phyloP scores from a whole-genome alignment of 1,284 basidiomycete species.

The Boletellus sp. region DNA sequence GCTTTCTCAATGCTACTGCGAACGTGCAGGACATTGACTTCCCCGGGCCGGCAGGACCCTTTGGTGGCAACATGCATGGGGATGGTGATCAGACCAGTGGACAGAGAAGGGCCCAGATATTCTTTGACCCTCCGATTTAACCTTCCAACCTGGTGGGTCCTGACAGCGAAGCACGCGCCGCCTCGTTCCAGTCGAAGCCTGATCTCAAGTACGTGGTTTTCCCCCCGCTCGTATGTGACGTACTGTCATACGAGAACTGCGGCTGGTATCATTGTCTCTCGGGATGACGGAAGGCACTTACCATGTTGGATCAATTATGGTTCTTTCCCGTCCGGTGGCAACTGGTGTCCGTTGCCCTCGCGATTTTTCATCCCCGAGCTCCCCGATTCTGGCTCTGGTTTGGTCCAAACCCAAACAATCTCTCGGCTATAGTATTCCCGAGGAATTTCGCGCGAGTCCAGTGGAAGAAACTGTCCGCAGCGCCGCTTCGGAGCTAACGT shows the following conservation, averaged over 20 bases:
- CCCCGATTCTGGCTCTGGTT: slow-evolving; percentile 9
- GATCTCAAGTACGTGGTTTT: slow-evolving; percentile 1
- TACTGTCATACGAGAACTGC: slow-evolving; percentile 12
- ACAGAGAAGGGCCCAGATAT: slow-evolving; percentile 6
- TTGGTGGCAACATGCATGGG: slow-evolving; percentile 2
- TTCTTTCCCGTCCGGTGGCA: slow-evolving; percentile 16
- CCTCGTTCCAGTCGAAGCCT: slow-evolving; percentile 7
- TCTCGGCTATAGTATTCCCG: slow-evolving; percentile 5
- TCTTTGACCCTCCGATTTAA: slow-evolving; percentile 1
- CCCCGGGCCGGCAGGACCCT: slow-evolving; percentile 2
- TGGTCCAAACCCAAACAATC: neutral
- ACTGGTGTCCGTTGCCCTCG: slow-evolving; percentile 13
- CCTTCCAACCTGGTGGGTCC: slow-evolving; percentile 7
- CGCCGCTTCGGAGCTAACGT: neutral
- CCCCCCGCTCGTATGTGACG: slow-evolving; percentile 8
- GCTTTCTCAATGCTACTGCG: neutral
- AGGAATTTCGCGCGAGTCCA: neutral
- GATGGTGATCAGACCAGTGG: neutral
- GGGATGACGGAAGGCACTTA: slow-evolving; percentile 7
- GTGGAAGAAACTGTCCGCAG: neutral
- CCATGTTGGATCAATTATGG: slow-evolving; percentile 1
- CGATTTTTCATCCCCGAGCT: slow-evolving; percentile 15
- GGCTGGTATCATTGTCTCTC: slow-evolving; percentile 13
- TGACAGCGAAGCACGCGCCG: slow-evolving; percentile 2
- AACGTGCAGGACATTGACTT: neutral